Conservation (phyloP, 208 protist species). For the Trypanosoma grayi region DNA sequence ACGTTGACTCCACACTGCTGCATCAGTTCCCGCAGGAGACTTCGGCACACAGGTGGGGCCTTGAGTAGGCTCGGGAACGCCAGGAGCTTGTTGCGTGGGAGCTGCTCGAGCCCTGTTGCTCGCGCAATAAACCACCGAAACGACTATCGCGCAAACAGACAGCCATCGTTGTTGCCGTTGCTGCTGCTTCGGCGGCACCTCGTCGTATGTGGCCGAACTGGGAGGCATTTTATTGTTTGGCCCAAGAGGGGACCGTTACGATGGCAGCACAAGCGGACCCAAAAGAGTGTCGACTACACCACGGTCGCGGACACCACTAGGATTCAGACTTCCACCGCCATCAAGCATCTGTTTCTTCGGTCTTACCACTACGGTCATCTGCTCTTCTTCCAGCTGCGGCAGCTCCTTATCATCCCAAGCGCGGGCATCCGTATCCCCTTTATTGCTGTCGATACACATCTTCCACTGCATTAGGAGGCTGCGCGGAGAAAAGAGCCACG, state of each 20-base stretch:
- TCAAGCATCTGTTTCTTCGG: no score
- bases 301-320: no score
- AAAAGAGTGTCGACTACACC: no score
- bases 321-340: no score
- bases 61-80: not conserved
- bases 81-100: constrained; percentile 1
- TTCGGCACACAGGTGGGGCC: not conserved
- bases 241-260: not conserved
- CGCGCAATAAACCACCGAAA: constrained; percentile 21
- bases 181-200: not conserved
- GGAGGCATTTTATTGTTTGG: not conserved
- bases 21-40: not conserved
- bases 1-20: not conserved
- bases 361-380: no score
- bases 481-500: no score
- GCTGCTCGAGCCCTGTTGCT: not conserved
- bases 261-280: not conserved
- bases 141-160: constrained; percentile 7
- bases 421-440: no score
- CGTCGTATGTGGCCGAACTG: not conserved
- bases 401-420: no score
- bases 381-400: no score
- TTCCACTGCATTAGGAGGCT: no score
- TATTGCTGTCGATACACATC: no score
- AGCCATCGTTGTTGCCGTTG: not conserved